phyloP scores from a whole-genome alignment of 2,329 filamentous ascomycete genomes.

The Lecanicillium sp. region DNA sequence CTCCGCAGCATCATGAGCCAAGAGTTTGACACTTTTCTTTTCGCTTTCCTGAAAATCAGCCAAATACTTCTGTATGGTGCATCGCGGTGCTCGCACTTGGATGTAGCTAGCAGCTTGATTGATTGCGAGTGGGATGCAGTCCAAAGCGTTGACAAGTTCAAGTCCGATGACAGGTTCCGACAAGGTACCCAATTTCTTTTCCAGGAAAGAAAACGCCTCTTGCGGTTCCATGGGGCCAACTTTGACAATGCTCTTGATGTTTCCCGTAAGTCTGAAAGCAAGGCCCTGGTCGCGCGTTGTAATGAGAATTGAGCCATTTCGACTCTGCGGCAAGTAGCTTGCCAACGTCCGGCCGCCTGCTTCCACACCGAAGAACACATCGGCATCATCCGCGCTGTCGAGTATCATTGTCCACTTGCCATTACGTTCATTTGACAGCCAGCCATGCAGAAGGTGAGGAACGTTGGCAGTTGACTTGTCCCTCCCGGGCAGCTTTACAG shows the following conservation, averaged over 20 bases:
- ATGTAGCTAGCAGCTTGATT: slow-evolving; percentile 31
- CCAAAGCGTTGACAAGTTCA: slow-evolving; percentile 24
- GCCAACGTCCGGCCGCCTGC: slow-evolving; percentile 17
- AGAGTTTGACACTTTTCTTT: slow-evolving; percentile 2
- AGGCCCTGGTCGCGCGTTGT: slow-evolving; percentile 21
- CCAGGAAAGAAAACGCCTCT: slow-evolving; percentile 26
- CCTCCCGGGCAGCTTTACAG: slow-evolving; percentile 21
- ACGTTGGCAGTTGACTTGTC: slow-evolving; percentile 21
- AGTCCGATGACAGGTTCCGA: slow-evolving; percentile 14
- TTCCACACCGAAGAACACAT: slow-evolving; percentile 21
- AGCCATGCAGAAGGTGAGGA: slow-evolving; percentile 23
- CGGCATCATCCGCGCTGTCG: slow-evolving; percentile 30
- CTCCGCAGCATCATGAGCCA: slow-evolving; percentile 17
- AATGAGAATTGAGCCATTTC: slow-evolving; percentile 26
- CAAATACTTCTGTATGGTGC: slow-evolving; percentile 32
- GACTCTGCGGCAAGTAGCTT: slow-evolving; percentile 23
- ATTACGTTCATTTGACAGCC: slow-evolving; percentile 25
- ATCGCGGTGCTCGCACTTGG: slow-evolving; percentile 20
- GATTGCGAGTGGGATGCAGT: slow-evolving; percentile 29
- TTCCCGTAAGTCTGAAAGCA: slow-evolving; percentile 19
- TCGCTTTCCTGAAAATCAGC: slow-evolving; percentile 23
- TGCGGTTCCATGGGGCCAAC: slow-evolving; percentile 23
- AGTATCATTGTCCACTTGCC: slow-evolving; percentile 31
- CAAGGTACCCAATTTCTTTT: slow-evolving; percentile 19
- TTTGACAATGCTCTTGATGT: slow-evolving; percentile 19